A percentile compares a stretch with the other conserved stretches of the same genome.
Conservation (phyloP, 441 rosid genomes). For the Manihot esculenta region DNA sequence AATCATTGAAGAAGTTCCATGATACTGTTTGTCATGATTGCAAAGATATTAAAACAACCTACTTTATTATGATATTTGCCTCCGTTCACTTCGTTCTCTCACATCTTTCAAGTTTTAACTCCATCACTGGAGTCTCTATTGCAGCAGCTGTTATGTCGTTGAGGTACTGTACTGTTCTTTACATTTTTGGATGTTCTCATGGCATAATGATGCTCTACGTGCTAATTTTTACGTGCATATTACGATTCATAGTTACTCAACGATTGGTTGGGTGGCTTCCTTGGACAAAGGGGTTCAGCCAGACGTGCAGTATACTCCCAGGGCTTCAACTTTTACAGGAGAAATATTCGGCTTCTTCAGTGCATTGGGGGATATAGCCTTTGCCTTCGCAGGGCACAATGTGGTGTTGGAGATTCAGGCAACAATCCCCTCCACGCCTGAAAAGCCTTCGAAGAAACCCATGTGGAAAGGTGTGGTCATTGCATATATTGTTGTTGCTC, state of each 20-base stretch:
- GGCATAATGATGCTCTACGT: neutral
- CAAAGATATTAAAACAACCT: conserved; percentile 48
- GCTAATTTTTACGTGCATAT: neutral
- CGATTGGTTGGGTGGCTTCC: conserved; percentile 62
- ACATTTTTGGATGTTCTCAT: neutral
- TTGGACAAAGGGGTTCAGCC: conserved; percentile 46
- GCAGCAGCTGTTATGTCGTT: conserved; percentile 81
- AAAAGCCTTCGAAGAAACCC: conserved; percentile 66
- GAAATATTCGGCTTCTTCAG: conserved; percentile 53
- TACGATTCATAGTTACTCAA: conserved; percentile 50
- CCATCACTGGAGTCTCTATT: conserved; percentile 59
- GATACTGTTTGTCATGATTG: conserved; percentile 44
- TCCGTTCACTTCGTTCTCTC: conserved; percentile 62
- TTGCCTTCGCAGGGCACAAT: conserved; percentile 77
- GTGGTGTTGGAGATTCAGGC: conserved; percentile 88
- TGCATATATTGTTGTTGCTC: conserved; percentile 59
- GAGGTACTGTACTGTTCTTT: conserved; percentile 42
- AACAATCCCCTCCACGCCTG: conserved; percentile 76
- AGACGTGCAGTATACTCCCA: conserved; percentile 47
- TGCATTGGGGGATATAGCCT: conserved; percentile 70
- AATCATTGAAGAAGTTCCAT: conserved; percentile 66
- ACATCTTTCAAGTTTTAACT: conserved; percentile 70
- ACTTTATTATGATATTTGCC: conserved; percentile 66
- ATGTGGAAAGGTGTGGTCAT: conserved; percentile 78
- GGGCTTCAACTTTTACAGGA: conserved; percentile 35